A percentile compares a stretch with the other conserved stretches of the same genome.
These are phyloP conservation scores for Filobasidium wieringae DNA, from an alignment of 768 basidiomycete genomes.

Conservation along the genomic window DNA sequence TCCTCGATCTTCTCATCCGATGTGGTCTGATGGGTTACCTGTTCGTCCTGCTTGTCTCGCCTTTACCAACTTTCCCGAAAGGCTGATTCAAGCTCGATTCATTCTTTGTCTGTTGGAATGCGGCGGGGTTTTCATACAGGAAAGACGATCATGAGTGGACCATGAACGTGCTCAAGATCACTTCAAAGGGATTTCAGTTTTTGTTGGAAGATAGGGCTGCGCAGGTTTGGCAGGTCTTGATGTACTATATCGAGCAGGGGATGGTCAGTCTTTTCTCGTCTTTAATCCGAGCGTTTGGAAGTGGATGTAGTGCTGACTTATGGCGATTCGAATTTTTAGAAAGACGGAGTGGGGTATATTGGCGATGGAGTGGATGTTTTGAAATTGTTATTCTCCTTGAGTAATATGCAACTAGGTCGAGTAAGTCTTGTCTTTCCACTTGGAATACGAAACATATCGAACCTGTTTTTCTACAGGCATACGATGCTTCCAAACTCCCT, in stretches of 20 bases:
- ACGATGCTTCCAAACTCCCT: slow-evolving; percentile 68
- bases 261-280: slow-evolving; percentile 48
- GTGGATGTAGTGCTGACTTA: background rate
- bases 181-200: slow-evolving; percentile 91
- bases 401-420: slow-evolving; percentile 85
- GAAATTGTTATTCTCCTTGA: slow-evolving; percentile 90
- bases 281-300: too few species aligned
- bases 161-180: slow-evolving; percentile 48
- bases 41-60: slow-evolving; percentile 43
- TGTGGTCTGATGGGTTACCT: slow-evolving; percentile 75
- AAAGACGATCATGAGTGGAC: slow-evolving; percentile 2
- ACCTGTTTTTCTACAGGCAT: slow-evolving; percentile 51
- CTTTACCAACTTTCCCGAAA: background rate
- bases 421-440: slow-evolving; percentile 42
- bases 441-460: slow-evolving; percentile 12
- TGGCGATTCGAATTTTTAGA: background rate
- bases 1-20: slow-evolving; percentile 66
- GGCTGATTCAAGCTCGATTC: slow-evolving; percentile 44
- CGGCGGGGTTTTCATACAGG: too few species aligned
- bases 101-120: too few species aligned
- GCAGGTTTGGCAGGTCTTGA: slow-evolving; percentile 85
- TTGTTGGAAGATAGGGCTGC: slow-evolving; percentile 85
- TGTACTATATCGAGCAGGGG: slow-evolving; percentile 76
- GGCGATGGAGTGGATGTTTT: slow-evolving; percentile 91
- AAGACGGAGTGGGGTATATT: slow-evolving; percentile 53